Percentiles rank a stretch among this genome's conserved stretches.
These are phyloP conservation scores for Cruciata laevipes DNA, from an alignment of 257 asterid genomes.

Conservation along the genomic window DNA sequence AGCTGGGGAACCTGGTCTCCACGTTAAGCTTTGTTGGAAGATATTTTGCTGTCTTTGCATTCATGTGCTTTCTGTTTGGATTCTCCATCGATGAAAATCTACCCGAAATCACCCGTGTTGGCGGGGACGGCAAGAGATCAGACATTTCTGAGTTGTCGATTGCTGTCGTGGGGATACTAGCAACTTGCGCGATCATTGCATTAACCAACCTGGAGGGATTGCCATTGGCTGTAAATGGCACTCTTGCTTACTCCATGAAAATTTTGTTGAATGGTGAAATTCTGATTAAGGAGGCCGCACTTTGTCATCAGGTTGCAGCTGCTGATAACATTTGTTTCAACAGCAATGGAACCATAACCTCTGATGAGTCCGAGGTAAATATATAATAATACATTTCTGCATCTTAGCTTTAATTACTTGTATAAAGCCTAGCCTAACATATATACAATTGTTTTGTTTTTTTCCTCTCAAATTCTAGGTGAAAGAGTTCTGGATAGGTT, in stretches of 20 bases:
- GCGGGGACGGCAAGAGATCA: neutral
- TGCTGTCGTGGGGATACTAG: conserved; percentile 17
- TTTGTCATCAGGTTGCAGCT: conserved; percentile 16
- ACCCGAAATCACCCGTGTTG: no score
- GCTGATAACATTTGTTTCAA: conserved; percentile 20
- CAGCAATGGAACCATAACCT: conserved; percentile 20
- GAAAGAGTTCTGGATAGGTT: conserved; percentile 17
- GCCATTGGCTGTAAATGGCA: conserved; percentile 9
- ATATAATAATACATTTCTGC: no score
- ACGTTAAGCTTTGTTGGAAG: neutral
- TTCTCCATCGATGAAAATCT: conserved; percentile 1
- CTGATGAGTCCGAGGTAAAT: conserved; percentile 15
- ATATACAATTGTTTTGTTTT: no score
- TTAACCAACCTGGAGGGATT: conserved; percentile 20
- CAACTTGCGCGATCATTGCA: conserved; percentile 16
- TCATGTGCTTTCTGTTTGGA: conserved; percentile 6
- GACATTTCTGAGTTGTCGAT: conserved; percentile 1
- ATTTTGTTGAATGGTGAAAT: conserved; percentile 1
- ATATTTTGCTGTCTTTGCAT: conserved; percentile 7
- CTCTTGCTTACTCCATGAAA: conserved; percentile 18
- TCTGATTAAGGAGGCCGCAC: conserved; percentile 9
- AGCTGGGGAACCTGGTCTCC: conserved; percentile 3
- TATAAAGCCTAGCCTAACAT: no score
- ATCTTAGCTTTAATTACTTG: no score
- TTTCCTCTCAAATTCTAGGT: neutral